A percentile compares a stretch with the other conserved stretches of the same genome.
Conservation (phyloP, 805 yeast species). For the Saturnispora zaruensis region DNA sequence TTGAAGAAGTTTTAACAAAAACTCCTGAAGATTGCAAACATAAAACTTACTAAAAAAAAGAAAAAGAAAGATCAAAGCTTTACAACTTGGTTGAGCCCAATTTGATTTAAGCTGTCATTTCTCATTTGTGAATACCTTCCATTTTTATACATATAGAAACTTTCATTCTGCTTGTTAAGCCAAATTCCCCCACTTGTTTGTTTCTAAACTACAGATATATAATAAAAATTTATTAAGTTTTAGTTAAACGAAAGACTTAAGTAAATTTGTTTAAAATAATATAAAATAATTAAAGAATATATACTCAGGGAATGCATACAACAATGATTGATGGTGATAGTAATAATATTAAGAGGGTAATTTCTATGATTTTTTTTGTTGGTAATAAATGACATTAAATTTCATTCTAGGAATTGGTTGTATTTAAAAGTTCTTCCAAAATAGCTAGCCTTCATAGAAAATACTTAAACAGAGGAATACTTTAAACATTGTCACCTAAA, state of each 20-base stretch:
- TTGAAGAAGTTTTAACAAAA: conserved; percentile 65
- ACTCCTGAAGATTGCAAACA: conserved; percentile 57
- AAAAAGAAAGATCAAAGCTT: background rate
- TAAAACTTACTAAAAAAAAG: conserved; percentile 16
- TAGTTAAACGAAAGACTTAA: no score
- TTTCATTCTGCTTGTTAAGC: background rate
- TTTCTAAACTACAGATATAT: background rate
- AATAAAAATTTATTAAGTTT: no score
- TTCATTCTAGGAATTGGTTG: background rate
- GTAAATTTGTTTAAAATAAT: background rate
- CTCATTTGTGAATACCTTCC: background rate
- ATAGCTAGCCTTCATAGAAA: background rate
- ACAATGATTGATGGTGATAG: background rate
- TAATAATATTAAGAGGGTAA: background rate
- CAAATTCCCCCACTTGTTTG: no score
- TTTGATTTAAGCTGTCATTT: background rate
- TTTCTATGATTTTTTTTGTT: background rate
- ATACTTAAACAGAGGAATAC: no score
- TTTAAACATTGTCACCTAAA: conserved; percentile 39
- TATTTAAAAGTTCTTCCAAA: background rate
- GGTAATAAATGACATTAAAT: background rate
- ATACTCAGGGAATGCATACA: background rate
- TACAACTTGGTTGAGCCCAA: background rate
- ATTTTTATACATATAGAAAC: background rate
- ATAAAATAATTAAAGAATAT: background rate